A percentile compares a stretch with the other conserved stretches of the same genome.
These are phyloP conservation scores for Ceratobasidium sp. DNA, from an alignment of 1,284 basidiomycete species.

Conservation along the genomic window DNA sequence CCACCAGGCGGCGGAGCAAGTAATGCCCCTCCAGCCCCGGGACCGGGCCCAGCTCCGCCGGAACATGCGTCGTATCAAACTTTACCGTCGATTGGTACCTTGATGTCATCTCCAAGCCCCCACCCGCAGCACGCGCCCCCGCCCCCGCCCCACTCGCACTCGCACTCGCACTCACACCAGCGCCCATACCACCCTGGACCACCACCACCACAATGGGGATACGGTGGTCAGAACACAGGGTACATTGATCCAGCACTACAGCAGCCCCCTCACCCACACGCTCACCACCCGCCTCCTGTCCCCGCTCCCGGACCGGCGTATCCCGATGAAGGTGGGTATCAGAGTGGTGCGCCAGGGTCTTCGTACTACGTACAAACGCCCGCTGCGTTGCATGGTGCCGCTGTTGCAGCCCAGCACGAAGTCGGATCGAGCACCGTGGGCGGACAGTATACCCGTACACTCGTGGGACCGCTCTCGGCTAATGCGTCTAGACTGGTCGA, in stretches of 20 bases:
- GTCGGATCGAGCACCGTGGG: background rate
- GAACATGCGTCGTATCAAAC: constrained; percentile 41
- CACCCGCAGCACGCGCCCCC: constrained; percentile 39
- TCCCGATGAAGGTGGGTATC: constrained; percentile 31
- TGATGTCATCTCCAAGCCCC: constrained; percentile 41
- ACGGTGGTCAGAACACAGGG: constrained; percentile 12
- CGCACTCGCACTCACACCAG: constrained; percentile 22
- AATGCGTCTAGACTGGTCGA: constrained; percentile 85
- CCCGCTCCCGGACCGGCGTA: constrained; percentile 26
- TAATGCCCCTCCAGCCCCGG: constrained; percentile 23
- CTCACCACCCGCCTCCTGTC: constrained; percentile 34
- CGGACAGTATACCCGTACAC: constrained; percentile 74
- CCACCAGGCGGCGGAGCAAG: constrained; percentile 21
- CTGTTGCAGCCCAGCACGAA: constrained; percentile 20
- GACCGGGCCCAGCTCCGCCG: constrained; percentile 23
- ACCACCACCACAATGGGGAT: constrained; percentile 35
- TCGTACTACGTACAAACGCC: constrained; percentile 42
- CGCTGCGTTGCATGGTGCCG: constrained; percentile 40
- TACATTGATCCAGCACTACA: constrained; percentile 38
- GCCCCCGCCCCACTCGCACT: constrained; percentile 26
- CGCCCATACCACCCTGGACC: background rate
- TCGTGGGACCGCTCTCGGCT: constrained; percentile 86
- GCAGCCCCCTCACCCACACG: constrained; percentile 28
- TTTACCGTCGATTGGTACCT: constrained; percentile 39
- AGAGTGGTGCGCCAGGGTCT: background rate